phyloP scores from a whole-genome alignment of 2,329 filamentous ascomycete species.

The Diplodia scrobiculata region DNA sequence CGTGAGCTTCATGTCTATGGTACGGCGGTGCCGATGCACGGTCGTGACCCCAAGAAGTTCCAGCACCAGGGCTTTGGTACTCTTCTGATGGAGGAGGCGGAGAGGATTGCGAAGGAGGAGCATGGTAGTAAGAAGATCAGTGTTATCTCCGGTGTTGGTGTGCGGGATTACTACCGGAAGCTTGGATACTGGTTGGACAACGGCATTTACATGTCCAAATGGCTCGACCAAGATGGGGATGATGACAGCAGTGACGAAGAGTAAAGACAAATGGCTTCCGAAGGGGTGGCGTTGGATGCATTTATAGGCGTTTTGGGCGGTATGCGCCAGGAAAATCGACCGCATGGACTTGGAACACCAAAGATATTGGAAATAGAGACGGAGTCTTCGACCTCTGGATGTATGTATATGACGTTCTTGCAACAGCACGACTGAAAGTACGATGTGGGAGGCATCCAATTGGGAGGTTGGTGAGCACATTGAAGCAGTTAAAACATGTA shows the following conservation, averaged over 20 bases:
- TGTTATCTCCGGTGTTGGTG: conserved; percentile 96
- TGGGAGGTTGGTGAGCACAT: too few relatives aligned
- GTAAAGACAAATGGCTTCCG: background rate
- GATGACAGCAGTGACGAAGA: conserved; percentile 27
- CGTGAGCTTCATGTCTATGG: conserved; percentile 96
- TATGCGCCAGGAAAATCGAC: background rate
- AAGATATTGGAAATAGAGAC: background rate
- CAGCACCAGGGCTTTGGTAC: conserved; percentile 98
- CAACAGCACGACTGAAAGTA: background rate
- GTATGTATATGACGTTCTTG: background rate
- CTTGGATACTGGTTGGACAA: conserved; percentile 69
- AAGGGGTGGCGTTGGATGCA: background rate
- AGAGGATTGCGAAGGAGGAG: conserved; percentile 90
- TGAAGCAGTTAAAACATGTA: too few relatives aligned
- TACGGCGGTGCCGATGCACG: conserved; percentile 94
- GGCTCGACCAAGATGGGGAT: conserved; percentile 33
- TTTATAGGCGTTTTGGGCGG: background rate
- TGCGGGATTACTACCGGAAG: conserved; percentile 90
- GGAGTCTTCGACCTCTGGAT: background rate
- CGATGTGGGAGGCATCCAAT: too few relatives aligned
- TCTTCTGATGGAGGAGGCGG: conserved; percentile 94
- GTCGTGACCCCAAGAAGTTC: conserved; percentile 91
- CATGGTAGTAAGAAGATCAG: conserved; percentile 93
- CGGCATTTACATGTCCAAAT: conserved; percentile 66
- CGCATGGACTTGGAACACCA: background rate